These are phyloP conservation scores for Anethum foeniculum DNA, from an alignment of 140 eudicot genomes.

Conservation along the genomic window DNA sequence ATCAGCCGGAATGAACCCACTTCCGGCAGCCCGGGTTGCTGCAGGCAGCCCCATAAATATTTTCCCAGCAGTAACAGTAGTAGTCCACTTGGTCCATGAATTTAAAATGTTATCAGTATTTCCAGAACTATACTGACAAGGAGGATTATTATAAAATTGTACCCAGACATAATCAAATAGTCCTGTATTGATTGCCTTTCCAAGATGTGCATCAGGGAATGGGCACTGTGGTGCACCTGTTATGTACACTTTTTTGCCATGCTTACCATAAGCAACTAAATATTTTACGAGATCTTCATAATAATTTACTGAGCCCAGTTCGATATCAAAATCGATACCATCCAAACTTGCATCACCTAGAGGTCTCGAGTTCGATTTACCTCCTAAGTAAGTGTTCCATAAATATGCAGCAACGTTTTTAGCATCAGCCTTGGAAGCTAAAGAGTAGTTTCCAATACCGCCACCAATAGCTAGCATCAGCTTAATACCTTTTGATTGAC, in stretches of 20 bases:
- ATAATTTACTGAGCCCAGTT: not conserved
- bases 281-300: constrained; percentile 7
- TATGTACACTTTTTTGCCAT: not conserved
- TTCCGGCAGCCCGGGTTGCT: not conserved
- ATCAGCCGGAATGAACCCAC: constrained; percentile 9
- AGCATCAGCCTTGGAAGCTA: constrained; percentile 8
- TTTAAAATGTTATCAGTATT: not conserved
- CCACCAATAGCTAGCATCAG: constrained; percentile 13
- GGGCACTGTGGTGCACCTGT: constrained; percentile 14
- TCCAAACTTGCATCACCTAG: constrained; percentile 1
- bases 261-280: not conserved
- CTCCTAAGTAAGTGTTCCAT: constrained; percentile 10
- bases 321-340: constrained; percentile 14
- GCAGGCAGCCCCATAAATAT: constrained; percentile 10
- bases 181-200: constrained; percentile 7
- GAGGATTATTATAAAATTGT: constrained; percentile 14
- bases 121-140: constrained; percentile 6
- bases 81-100: constrained; percentile 9
- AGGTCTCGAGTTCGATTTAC: not conserved
- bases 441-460: constrained; percentile 2
- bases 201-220: not conserved
- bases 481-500: constrained; percentile 36
- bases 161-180: constrained; percentile 13
- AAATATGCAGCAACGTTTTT: not conserved
- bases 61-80: not conserved